Evolutionary conservation across 495 filamentous ascomycete species (phyloP), one percentile per base, ranked within the genome.

Genomic region (Aspergillus mulundensis): DNA sequence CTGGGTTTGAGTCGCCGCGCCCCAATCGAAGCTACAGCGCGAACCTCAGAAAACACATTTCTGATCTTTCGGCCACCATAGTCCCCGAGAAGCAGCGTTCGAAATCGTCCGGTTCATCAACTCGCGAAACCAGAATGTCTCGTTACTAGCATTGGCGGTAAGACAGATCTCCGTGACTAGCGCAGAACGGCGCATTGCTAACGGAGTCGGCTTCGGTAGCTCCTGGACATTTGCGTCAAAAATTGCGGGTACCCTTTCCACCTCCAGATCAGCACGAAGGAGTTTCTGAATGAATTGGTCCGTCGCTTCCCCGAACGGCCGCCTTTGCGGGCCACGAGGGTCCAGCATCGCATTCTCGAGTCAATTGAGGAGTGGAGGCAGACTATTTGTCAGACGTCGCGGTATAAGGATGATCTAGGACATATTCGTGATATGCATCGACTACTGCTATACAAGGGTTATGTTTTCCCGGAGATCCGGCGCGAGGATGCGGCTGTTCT

Each of bases 181-280:
- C 28, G 42, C 34, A 42, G 36, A 34, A 19, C 25, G 32, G 41
- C 50, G 36, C 50, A 58, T 47, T 46, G 40, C 66, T 74, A 51
- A 74, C 68, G 36, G 24, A 15, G 12, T 42, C 38, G 36, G 67
- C 73, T 48, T n/a, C 34, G 48, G 50, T 68, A 87, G 82, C 85
- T 98, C 50, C 87, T 98, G 66, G 94, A 98, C 67, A 97, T 97
- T 46, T 97, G 92, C 70, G 94, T 97, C 69, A 98, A 98, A 76
- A 98, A 98, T 72, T 98, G 94, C 84, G 94, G 94, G 63, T 98
- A 98, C 73, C 91, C 95, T 16, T 98, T 98, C 72, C 94, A 98
- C 58, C 85, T 98, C 38, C 94, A 98, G 74, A 97, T 98, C 70
- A 90, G 87, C 69, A 97, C 94, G 54, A 98, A 98, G 70, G 94